These are phyloP conservation scores for Gossypium lobatum DNA, from an alignment of 441 rosid genomes.

Conservation along the genomic window DNA sequence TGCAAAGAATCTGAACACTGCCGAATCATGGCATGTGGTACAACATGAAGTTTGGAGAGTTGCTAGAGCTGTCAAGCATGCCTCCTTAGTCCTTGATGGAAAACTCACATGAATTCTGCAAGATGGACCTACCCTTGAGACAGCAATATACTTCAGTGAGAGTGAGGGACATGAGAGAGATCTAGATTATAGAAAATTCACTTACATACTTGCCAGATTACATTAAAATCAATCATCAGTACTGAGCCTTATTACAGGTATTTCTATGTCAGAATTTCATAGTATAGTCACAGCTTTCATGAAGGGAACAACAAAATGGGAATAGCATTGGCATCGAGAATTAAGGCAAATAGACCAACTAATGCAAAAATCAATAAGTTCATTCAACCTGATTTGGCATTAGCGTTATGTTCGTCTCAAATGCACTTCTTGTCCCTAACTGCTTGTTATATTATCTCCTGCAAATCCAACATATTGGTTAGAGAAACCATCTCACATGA, in stretches of 20 bases:
- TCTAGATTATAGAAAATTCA: neutral
- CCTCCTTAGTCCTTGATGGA: slow-evolving; percentile 55
- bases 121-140: neutral
- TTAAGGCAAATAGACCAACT: neutral
- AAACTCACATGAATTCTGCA: slow-evolving; percentile 37
- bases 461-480: neutral
- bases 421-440: neutral
- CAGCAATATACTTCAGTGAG: neutral
- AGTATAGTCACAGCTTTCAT: neutral
- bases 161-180: neutral
- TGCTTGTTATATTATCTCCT: neutral
- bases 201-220: neutral
- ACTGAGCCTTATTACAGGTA: neutral
- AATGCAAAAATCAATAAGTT: neutral
- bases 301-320: neutral
- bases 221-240: neutral
- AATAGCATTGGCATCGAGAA: slow-evolving; percentile 1
- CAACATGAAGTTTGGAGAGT: slow-evolving; percentile 89
- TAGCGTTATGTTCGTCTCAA: neutral
- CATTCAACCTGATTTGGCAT: neutral
- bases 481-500: neutral
- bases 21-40: slow-evolving; percentile 59
- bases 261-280: neutral
- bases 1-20: slow-evolving; percentile 45
- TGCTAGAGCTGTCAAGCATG: slow-evolving; percentile 59